Percentiles rank a stretch among this genome's conserved stretches.
Evolutionary conservation across 2,329 filamentous ascomycete species (phyloP).

Genomic region (Immersiporthe knoxdaviesiana): DNA sequence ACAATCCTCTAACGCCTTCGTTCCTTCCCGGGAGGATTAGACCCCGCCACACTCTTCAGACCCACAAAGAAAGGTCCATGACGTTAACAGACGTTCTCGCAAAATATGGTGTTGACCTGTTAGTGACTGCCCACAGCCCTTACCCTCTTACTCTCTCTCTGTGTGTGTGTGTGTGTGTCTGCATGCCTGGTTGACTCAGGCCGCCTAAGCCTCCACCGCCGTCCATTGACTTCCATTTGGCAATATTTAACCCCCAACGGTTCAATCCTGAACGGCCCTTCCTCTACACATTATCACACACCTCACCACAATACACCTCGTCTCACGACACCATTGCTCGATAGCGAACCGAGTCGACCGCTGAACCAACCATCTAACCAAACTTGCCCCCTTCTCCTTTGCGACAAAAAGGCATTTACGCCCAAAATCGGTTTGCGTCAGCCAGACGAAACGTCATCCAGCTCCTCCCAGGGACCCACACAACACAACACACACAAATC

Average conservation of each 20-base stretch:
- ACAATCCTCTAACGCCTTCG: background rate
- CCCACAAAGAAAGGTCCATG: background rate
- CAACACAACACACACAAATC: constrained; percentile 36
- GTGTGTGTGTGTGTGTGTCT: too few species aligned
- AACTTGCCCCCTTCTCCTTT: background rate
- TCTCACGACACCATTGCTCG: constrained; percentile 12
- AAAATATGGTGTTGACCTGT: background rate
- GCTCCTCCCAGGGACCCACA: constrained; percentile 26
- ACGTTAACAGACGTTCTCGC: background rate
- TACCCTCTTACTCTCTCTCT: background rate
- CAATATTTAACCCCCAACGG: constrained; percentile 24
- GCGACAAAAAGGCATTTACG: background rate
- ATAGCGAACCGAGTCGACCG: background rate
- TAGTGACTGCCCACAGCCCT: background rate
- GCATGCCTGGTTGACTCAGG: constrained; percentile 40
- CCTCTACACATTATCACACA: constrained; percentile 4
- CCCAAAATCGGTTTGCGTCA: constrained; percentile 22
- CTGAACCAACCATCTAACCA: background rate
- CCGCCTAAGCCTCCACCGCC: constrained; percentile 35
- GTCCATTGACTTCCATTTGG: constrained; percentile 38
- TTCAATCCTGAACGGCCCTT: constrained; percentile 13
- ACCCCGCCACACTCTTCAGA: background rate
- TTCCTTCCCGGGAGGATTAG: background rate
- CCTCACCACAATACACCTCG: constrained; percentile 17
- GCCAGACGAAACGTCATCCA: constrained; percentile 27